Evolutionary conservation across 1,284 basidiomycete genomes (phyloP).

Genomic region (Moesziomyces sp.): DNA sequence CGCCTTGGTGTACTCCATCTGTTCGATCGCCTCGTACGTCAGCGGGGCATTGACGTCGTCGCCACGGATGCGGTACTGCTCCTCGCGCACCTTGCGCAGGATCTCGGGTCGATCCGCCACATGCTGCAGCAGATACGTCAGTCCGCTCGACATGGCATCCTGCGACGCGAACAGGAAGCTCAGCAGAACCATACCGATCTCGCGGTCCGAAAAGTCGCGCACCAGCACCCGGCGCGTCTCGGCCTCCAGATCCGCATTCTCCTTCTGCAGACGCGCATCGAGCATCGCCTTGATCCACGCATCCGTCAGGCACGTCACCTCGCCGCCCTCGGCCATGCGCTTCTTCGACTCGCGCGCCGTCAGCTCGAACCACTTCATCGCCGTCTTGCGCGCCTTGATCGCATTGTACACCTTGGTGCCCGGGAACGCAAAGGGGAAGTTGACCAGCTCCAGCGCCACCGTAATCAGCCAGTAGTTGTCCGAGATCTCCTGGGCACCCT

Average conservation of each 20-base stretch:
- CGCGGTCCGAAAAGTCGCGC: conserved; percentile 88
- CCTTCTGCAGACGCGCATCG: conserved; percentile 70
- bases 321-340: conserved; percentile 82
- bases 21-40: conserved; percentile 87
- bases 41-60: conserved; percentile 83
- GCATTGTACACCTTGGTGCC: conserved; percentile 97
- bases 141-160: conserved; percentile 86
- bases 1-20: conserved; percentile 91
- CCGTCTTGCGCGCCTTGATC: conserved; percentile 88
- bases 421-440: conserved; percentile 83
- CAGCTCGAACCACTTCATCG: conserved; percentile 83
- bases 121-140: conserved; percentile 96
- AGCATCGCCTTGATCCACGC: conserved; percentile 85
- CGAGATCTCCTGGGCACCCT: conserved; percentile 82
- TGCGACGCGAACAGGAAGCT: conserved; percentile 98
- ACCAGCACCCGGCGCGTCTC: conserved; percentile 69
- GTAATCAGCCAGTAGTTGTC: conserved; percentile 98
- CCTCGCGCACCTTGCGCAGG: conserved; percentile 87
- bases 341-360: conserved; percentile 85
- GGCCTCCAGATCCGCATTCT: conserved; percentile 71
- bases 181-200: conserved; percentile 93
- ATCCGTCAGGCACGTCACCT: conserved; percentile 90
- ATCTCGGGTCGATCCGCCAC: conserved; percentile 91
- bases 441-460: conserved; percentile 93
- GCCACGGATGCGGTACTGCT: conserved; percentile 85